Percentiles rank a stretch among this genome's conserved stretches.
phyloP scores from a whole-genome alignment of 108 stramenopile species.

The Bacterosira constricta region DNA sequence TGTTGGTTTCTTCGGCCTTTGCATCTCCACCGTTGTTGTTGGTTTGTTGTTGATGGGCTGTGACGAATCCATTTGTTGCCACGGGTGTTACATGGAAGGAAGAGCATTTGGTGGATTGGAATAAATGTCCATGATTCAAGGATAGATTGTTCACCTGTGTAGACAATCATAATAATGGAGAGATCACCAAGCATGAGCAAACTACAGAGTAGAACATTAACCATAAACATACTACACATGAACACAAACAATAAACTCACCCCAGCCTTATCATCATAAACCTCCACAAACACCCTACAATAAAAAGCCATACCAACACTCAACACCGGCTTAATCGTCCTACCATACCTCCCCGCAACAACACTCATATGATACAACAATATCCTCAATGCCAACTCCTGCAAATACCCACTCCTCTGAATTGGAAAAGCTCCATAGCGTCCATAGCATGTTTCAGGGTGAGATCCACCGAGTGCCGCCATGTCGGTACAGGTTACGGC shows the following conservation, averaged over 20 bases:
- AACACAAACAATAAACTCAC: slow-evolving; percentile 50
- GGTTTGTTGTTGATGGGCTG: slow-evolving; percentile 17
- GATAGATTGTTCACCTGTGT: slow-evolving; percentile 70
- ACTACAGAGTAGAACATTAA: not conserved
- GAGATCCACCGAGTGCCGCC: slow-evolving; percentile 93
- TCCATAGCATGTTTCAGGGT: slow-evolving; percentile 94
- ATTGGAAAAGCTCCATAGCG: slow-evolving; percentile 92
- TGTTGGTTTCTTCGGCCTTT: slow-evolving; percentile 60
- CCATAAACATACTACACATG: not conserved
- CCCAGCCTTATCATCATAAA: slow-evolving; percentile 87
- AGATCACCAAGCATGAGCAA: not conserved
- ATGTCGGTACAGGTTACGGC: slow-evolving; percentile 98
- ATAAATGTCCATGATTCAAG: slow-evolving; percentile 83
- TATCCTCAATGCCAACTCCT: slow-evolving; percentile 96
- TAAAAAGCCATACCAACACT: slow-evolving; percentile 97
- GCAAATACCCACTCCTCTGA: slow-evolving; percentile 82
- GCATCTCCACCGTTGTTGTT: too few relatives aligned
- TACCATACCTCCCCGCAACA: slow-evolving; percentile 88
- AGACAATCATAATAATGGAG: not conserved
- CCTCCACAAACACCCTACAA: slow-evolving; percentile 96
- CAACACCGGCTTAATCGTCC: slow-evolving; percentile 90
- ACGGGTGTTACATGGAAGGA: slow-evolving; percentile 85
- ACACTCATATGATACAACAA: slow-evolving; percentile 86
- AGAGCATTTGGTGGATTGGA: slow-evolving; percentile 94
- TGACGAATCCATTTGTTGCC: slow-evolving; percentile 46